Evolutionary conservation across 208 protist species (phyloP).

Genomic region (Phytomonas sp.): DNA sequence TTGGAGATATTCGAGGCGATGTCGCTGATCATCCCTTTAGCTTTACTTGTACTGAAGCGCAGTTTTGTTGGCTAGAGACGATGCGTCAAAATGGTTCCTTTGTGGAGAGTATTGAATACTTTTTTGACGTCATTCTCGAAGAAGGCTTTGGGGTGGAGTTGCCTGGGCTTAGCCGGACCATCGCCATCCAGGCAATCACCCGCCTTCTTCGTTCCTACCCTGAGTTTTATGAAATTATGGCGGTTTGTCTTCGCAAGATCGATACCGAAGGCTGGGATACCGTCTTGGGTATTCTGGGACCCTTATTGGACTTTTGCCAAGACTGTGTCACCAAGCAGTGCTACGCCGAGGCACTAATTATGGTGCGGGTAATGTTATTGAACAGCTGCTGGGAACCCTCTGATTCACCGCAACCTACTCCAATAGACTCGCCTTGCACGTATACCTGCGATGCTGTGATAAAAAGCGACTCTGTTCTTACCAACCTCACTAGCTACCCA

Average conservation of each 20-base stretch:
- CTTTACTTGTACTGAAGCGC: conserved; percentile 32
- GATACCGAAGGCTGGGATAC: conserved; percentile 43
- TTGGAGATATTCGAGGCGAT: neutral
- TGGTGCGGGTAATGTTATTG: conserved; percentile 68
- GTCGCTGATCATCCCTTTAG: neutral
- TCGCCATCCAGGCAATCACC: conserved; percentile 34
- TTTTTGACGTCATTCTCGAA: conserved; percentile 51
- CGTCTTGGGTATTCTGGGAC: neutral
- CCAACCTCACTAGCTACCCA: neutral
- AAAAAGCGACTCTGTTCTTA: neutral
- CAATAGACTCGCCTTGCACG: neutral
- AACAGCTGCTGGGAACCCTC: conserved; percentile 15
- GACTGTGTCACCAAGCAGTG: conserved; percentile 57
- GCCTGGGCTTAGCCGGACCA: conserved; percentile 24
- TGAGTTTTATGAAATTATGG: conserved; percentile 58
- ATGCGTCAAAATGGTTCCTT: conserved; percentile 54
- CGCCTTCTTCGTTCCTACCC: conserved; percentile 55
- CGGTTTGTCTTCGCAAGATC: conserved; percentile 68
- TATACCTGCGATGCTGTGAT: neutral
- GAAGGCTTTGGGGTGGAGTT: conserved; percentile 33
- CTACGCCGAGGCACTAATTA: conserved; percentile 52
- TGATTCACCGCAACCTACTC: neutral
- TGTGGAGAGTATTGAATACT: conserved; percentile 44
- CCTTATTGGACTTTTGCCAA: conserved; percentile 24
- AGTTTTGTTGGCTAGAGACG: conserved; percentile 64